Conservation (phyloP, 2,329 filamentous ascomycete genomes). For the Colletotrichum euphorbiae region DNA sequence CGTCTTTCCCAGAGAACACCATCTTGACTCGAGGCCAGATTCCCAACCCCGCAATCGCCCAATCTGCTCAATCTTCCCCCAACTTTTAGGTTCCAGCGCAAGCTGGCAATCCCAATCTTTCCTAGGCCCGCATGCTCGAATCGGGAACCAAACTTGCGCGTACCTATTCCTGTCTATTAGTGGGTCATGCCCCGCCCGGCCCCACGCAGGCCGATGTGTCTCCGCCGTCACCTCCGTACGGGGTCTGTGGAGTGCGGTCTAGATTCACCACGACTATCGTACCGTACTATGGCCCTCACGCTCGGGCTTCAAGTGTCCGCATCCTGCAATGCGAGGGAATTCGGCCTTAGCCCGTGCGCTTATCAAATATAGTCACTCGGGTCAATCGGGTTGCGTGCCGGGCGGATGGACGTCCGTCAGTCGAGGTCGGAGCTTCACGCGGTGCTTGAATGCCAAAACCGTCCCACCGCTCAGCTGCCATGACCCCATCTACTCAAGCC, state of each 20-base stretch:
- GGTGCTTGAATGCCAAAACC: background rate
- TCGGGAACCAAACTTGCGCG: background rate
- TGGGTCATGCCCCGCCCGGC: constrained; percentile 6
- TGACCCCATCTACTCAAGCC: no score
- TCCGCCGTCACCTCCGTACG: constrained; percentile 25
- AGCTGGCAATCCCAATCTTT: background rate
- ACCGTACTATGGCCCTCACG: background rate
- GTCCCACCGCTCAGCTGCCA: no score
- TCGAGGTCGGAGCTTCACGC: background rate
- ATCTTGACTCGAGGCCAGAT: constrained; percentile 19
- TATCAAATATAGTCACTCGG: background rate
- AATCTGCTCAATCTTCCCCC: background rate
- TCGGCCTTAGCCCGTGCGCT: background rate
- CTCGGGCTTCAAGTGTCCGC: background rate
- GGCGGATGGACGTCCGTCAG: background rate
- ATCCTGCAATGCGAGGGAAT: background rate
- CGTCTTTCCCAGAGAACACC: background rate
- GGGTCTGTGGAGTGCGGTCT: background rate
- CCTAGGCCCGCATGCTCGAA: background rate
- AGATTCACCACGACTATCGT: background rate
- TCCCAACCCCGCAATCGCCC: constrained; percentile 1
- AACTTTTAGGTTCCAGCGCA: constrained; percentile 5
- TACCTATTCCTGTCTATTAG: background rate
- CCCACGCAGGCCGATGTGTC: constrained; percentile 19
- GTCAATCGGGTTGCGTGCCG: background rate